Conservation (phyloP, 139 green algal species). For the Chlamydomonas incerta region DNA sequence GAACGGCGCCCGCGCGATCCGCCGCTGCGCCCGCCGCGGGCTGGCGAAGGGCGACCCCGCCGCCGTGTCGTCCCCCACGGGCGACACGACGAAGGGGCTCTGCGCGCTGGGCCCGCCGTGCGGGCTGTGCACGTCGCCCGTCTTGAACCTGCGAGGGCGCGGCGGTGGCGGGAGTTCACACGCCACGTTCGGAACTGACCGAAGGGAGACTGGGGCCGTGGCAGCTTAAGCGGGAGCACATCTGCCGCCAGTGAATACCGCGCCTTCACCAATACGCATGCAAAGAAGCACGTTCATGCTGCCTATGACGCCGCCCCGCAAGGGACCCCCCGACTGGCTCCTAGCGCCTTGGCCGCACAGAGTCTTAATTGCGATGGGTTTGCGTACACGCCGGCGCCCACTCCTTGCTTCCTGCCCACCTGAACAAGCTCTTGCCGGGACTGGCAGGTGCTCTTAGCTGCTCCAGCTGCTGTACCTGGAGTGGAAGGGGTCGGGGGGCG, state of each 20-base stretch:
- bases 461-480: conserved; percentile 55
- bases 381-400: too few species aligned
- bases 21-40: conserved; percentile 71
- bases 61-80: conserved; percentile 62
- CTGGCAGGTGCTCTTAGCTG: conserved; percentile 52
- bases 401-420: neutral
- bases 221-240: too few species aligned
- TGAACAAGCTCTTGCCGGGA: conserved; percentile 68
- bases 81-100: conserved; percentile 79
- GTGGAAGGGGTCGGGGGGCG: neutral
- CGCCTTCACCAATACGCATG: too few species aligned
- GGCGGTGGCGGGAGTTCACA: too few species aligned
- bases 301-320: too few species aligned
- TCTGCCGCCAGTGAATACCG: too few species aligned
- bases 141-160: conserved; percentile 78
- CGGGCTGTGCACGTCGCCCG: conserved; percentile 73
- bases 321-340: too few species aligned
- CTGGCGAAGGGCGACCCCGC: conserved; percentile 46
- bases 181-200: too few species aligned
- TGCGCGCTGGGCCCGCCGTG: conserved; percentile 63
- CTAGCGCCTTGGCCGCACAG: too few species aligned
- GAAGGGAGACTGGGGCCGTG: too few species aligned
- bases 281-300: too few species aligned
- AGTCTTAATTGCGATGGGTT: too few species aligned
- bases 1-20: conserved; percentile 93